Evolutionary conservation across 345 rosid genomes (phyloP).

Genomic region (Linum lewisii): DNA sequence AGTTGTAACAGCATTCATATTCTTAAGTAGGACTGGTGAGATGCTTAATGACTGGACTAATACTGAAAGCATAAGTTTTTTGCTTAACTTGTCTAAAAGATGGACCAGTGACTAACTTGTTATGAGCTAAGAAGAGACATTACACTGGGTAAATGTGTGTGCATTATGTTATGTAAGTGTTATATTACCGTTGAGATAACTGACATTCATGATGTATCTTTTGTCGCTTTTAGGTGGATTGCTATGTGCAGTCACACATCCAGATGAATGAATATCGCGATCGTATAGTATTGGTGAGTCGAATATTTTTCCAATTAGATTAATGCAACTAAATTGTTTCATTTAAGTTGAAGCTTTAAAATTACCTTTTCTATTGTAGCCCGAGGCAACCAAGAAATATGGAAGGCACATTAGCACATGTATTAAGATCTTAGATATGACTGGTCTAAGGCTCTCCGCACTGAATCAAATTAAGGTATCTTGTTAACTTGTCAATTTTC

Average conservation of each 20-base stretch:
- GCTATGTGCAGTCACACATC: conserved; percentile 35
- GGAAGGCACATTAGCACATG: conserved; percentile 6
- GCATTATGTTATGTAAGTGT: no score
- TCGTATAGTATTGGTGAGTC: conserved; percentile 6
- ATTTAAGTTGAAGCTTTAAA: conserved; percentile 6
- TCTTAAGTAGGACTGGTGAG: no score
- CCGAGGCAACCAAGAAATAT: conserved; percentile 3
- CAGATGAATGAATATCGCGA: conserved; percentile 10
- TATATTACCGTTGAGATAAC: no score
- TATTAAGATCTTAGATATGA: conserved; percentile 9
- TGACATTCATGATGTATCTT: not conserved
- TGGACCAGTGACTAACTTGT: no score
- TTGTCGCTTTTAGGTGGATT: conserved; percentile 48
- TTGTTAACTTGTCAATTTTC: not conserved
- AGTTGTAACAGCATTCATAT: no score
- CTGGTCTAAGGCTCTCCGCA: conserved; percentile 7
- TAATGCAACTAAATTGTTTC: not conserved
- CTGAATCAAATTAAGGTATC: conserved; percentile 8
- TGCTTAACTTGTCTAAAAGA: no score
- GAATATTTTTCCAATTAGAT: not conserved
- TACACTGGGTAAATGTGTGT: no score
- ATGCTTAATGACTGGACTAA: no score
- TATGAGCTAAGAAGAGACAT: no score
- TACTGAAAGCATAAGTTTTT: no score
- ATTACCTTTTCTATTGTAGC: conserved; percentile 14